Evolutionary conservation across 129 eudicot species (phyloP), one percentile per base, ranked within the genome.

Genomic region (Saposhnikovia divaricata): DNA sequence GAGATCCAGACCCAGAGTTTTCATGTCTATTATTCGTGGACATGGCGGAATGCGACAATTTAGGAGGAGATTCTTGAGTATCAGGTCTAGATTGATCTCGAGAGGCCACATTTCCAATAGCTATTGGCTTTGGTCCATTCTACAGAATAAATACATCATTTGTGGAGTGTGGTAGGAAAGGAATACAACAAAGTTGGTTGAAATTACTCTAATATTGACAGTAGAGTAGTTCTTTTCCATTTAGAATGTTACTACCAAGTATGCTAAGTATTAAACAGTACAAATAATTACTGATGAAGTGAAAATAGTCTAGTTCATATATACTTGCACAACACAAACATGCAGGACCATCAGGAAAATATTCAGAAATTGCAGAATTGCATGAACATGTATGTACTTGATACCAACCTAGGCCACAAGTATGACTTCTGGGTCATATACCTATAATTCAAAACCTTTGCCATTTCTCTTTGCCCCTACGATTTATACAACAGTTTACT

Each of bases 121-220:
- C 55, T 81, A 90, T 88, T 77, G 82, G 90, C 87, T 87, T 92
- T 80, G 93, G 97, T 78, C 97, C 97, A 83, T 92, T 87, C 97
- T 92, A 81, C 85, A 87, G 80, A 72, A 76, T 39, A 46, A 65
- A 73, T n/a, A 75, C 53, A 74, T 83, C 27, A 46, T 46, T 75
- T 13, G 16, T 1, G 37, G 37, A 34, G 37, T 34, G 37, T 10
- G 38, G 39, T 11, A 39, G 38, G 50, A 39, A 78, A 50, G 14
- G 45, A 51, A 34, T 40, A 81, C 11, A 83, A 38, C 55, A 78
- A 31, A 72, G 39, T 43, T 65, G 25, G 68, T 21, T 72, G 8
- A 6, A 27, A 46, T n/a, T 75, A 44, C 13, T 46, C 2, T 4
- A 11, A 27, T 45, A n/a, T 44, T 75, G 40, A 25, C 3, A 45